phyloP scores from a whole-genome alignment of 148 eudicot genomes.

The Suaeda aralocaspica region DNA sequence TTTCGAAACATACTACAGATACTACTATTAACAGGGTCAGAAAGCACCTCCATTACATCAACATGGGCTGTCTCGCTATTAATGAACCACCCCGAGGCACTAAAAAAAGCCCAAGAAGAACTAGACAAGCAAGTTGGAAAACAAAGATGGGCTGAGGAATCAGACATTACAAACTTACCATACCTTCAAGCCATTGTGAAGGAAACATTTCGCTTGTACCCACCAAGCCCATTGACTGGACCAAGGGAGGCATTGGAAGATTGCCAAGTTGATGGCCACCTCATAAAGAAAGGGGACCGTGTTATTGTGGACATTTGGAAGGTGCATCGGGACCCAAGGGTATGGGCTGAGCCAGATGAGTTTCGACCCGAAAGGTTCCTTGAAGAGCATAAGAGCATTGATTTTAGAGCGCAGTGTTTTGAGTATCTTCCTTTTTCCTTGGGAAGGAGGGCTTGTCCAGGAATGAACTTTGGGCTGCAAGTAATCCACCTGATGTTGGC shows the following conservation, averaged over 20 bases:
- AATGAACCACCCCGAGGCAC: conserved; percentile 27
- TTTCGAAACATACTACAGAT: conserved; percentile 26
- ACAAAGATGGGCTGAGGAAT: conserved; percentile 39
- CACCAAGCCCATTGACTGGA: conserved; percentile 33
- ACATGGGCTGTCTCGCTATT: conserved; percentile 39
- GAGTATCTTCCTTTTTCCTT: conserved; percentile 33
- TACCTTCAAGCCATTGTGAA: conserved; percentile 40
- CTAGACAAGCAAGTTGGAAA: conserved; percentile 29
- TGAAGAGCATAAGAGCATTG: conserved; percentile 3
- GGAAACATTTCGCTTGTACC: conserved; percentile 37
- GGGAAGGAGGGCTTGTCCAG: conserved; percentile 40
- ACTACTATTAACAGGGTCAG: conserved; percentile 31
- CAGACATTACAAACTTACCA: conserved; percentile 29
- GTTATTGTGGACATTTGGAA: conserved; percentile 32
- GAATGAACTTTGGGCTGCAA: conserved; percentile 19
- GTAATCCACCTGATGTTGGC: conserved; percentile 26
- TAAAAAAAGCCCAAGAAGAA: conserved; percentile 32
- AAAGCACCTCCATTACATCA: conserved; percentile 26
- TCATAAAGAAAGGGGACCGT: conserved; percentile 27
- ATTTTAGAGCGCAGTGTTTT: conserved; percentile 20
- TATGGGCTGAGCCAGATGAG: conserved; percentile 28
- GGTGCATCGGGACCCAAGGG: conserved; percentile 34
- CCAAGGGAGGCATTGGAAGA: conserved; percentile 33
- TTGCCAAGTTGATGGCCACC: conserved; percentile 27
- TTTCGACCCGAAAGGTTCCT: conserved; percentile 40